Conservation (phyloP, 2,329 filamentous ascomycete genomes). For the Magnaporthiopsis poae region DNA sequence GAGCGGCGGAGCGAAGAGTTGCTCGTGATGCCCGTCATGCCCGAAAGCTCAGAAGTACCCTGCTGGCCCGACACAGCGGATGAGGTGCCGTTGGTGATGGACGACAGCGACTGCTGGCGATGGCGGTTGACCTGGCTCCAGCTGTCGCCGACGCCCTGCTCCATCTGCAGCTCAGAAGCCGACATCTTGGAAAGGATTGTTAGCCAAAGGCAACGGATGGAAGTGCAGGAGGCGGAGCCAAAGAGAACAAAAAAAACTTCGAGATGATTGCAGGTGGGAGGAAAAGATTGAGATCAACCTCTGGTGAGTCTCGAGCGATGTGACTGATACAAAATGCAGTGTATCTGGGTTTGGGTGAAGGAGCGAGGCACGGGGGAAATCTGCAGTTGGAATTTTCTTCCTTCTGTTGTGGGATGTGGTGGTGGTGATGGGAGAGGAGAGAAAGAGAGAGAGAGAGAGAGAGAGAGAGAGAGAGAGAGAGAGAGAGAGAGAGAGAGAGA, state of each 20-base stretch:
- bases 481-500: no score
- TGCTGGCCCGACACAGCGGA: slow-evolving; percentile 27
- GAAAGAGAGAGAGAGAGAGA: no score
- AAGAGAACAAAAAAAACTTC: no score
- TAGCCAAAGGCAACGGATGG: background rate
- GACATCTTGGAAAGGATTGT: background rate
- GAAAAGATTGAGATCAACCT: background rate
- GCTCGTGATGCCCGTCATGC: slow-evolving; percentile 36
- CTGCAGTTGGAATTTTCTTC: background rate
- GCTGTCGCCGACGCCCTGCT: slow-evolving; percentile 26
- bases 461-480: no score
- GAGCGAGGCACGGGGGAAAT: background rate
- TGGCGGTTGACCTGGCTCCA: slow-evolving; percentile 59
- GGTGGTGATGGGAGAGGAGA: background rate
- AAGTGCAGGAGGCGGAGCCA: no score
- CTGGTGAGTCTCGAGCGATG: background rate
- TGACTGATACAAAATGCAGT: background rate
- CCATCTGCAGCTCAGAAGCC: background rate
- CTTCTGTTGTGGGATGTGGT: background rate
- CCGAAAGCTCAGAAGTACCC: slow-evolving; percentile 32
- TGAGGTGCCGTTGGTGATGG: slow-evolving; percentile 30
- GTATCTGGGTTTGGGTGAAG: background rate
- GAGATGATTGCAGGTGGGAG: background rate
- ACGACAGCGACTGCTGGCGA: slow-evolving; percentile 52
- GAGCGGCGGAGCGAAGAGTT: slow-evolving; percentile 49